Percentiles rank a stretch among this genome's conserved stretches.
Evolutionary conservation across 2,329 filamentous ascomycete species (phyloP).

Genomic region (Hymenotorrendiella dingleyae): DNA sequence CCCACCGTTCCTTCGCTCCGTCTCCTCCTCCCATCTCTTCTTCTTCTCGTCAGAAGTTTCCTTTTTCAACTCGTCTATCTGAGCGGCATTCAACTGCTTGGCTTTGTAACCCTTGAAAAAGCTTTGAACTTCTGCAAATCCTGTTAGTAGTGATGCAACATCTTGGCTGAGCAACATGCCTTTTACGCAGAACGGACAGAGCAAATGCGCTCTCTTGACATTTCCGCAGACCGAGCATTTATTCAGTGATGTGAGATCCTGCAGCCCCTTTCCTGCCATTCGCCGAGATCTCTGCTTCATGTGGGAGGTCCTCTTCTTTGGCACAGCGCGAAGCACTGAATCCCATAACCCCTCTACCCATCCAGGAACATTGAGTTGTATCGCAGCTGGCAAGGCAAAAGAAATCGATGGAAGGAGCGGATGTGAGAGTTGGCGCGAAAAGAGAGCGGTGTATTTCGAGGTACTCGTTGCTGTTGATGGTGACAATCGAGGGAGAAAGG

Average conservation of each 20-base stretch:
- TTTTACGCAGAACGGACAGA: constrained; percentile 82
- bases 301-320: constrained; percentile 98
- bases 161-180: constrained; percentile 49
- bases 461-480: constrained; percentile 36
- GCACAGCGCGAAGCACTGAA: constrained; percentile 82
- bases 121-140: constrained; percentile 24
- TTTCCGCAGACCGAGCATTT: constrained; percentile 86
- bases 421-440: constrained; percentile 40
- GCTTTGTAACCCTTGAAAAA: constrained; percentile 5
- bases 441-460: constrained; percentile 39
- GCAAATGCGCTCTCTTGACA: constrained; percentile 77
- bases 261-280: constrained; percentile 90
- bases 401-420: constrained; percentile 48
- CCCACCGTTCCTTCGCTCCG: constrained; percentile 13
- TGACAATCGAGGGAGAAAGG: constrained; percentile 52
- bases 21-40: constrained; percentile 2
- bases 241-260: constrained; percentile 83
- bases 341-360: constrained; percentile 87
- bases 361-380: constrained; percentile 57
- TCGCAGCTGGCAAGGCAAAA: constrained; percentile 52
- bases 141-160: background rate
- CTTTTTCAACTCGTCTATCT: background rate
- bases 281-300: constrained; percentile 90
- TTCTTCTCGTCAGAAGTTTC: background rate
- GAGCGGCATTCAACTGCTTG: background rate